Base-by-base conservation (phyloP, 495 filamentous ascomycete species). In the Penicillium bovifimosum region DNA sequence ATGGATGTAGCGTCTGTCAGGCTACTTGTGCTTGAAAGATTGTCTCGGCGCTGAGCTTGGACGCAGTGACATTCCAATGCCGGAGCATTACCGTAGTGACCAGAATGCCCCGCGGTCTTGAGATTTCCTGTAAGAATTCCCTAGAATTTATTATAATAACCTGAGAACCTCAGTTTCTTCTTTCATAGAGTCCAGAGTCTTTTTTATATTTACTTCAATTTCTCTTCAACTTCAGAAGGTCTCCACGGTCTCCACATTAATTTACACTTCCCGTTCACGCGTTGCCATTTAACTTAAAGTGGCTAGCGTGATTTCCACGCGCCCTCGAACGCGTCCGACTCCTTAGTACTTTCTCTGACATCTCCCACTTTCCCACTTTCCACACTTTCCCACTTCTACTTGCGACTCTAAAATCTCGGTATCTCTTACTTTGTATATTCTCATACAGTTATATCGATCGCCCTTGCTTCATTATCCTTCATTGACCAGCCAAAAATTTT, bases 21-120 rank as follows among this genome's bases (percentile, higher is more conserved):
- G 16, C 41, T 9, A n/a, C 9, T 31, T n/a, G 29, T 13, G 7
- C 27, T 9, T 7, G 6, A 14, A 47, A 14, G 31, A 36, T 29
- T 38, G n/a, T 16, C 32, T 8, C 16, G 41, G 14, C 44, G 31
- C 20, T 34, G 13, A 35, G 32, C 29, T 26, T 24, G 32, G 41
- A 43, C 27, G 18, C 41, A 33, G 5, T 50, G 26, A 20, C 61
- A 64, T 64, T 64, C 59, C 59, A 47, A 66, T 70, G 58, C 60
- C 53, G 29, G 42, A 24, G 17, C 20, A 70, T 70, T 58, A 62
- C 69, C 61, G 41, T 51, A 67, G 69, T 64, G 63, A 72, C 59
- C 41, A 63, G 57, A 55, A 58, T 65, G 52, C 43, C 38, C 34
- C 34, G 11, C 51, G 9, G 36, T 38, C 29, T 31, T 43, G 27